Conservation (phyloP, 2,329 filamentous ascomycete species). For the Meredithiella fracta region DNA sequence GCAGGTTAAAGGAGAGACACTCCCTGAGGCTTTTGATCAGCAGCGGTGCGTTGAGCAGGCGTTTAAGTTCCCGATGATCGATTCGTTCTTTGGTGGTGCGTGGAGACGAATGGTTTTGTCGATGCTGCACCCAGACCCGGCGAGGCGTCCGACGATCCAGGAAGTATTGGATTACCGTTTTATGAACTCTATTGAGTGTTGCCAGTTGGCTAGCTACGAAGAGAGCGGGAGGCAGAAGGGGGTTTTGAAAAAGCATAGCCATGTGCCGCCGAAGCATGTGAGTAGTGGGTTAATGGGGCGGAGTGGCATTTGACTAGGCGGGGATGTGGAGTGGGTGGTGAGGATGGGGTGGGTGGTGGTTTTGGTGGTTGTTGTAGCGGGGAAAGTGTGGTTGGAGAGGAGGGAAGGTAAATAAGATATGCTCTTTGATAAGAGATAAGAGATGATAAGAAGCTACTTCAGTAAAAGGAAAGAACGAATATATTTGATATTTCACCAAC, state of each 20-base stretch:
- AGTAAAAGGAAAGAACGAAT: too few species aligned
- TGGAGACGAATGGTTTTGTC: slow-evolving; percentile 56
- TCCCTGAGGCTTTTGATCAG: neutral
- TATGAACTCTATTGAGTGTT: slow-evolving; percentile 63
- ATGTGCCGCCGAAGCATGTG: slow-evolving; percentile 33
- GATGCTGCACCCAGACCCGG: slow-evolving; percentile 70
- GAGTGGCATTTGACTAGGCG: neutral
- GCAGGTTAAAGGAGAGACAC: neutral
- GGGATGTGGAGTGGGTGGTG: neutral
- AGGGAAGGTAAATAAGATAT: too few species aligned
- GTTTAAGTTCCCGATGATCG: slow-evolving; percentile 22
- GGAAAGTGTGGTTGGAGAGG: too few species aligned
- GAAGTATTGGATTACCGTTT: slow-evolving; percentile 56
- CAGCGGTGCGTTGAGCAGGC: neutral
- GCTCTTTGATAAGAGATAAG: too few species aligned
- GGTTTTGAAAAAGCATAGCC: slow-evolving; percentile 35
- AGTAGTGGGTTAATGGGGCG: slow-evolving; percentile 26
- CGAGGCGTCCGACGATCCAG: slow-evolving; percentile 50
- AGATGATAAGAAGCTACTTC: too few species aligned
- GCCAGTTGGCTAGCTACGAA: slow-evolving; percentile 54
- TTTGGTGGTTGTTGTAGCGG: neutral
- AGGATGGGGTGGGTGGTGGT: neutral
- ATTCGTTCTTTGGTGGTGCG: slow-evolving; percentile 47
- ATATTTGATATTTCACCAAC: too few species aligned
- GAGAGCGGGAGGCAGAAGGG: slow-evolving; percentile 38